These are phyloP conservation scores for Microdochium bolleyi DNA, from an alignment of 2,329 filamentous ascomycete genomes.

Conservation along the genomic window DNA sequence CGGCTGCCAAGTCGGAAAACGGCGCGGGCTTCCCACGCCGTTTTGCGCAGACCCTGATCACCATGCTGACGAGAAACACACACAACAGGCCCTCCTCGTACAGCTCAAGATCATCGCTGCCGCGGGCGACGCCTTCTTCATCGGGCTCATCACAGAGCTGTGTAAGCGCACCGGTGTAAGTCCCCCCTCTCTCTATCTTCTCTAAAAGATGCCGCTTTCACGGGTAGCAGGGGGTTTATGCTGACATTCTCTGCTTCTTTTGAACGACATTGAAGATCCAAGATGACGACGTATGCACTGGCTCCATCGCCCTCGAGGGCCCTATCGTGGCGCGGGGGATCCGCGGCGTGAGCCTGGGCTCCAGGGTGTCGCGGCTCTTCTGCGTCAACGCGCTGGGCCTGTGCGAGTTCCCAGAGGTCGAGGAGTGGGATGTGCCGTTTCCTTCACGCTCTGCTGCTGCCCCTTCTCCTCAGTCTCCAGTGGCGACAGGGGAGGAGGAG, in stretches of 20 bases:
- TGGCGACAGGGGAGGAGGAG: neutral
- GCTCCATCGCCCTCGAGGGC: conserved; percentile 41
- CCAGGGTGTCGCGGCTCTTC: conserved; percentile 40
- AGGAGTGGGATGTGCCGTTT: conserved; percentile 32
- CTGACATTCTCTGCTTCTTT: too few species aligned
- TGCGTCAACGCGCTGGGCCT: conserved; percentile 46
- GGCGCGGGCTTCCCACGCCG: too few species aligned
- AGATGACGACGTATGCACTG: conserved; percentile 47
- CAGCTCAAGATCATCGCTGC: conserved; percentile 14
- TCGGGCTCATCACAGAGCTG: conserved; percentile 10
- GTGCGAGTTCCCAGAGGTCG: conserved; percentile 38
- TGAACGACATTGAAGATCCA: too few species aligned
- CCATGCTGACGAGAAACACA: too few species aligned
- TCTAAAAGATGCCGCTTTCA: too few species aligned
- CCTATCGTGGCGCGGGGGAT: conserved; percentile 43
- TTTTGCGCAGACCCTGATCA: too few species aligned
- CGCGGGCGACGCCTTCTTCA: conserved; percentile 15
- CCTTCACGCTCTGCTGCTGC: conserved; percentile 25
- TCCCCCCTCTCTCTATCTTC: too few species aligned
- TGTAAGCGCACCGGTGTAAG: conserved; percentile 14
- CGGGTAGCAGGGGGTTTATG: too few species aligned
- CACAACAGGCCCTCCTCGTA: conserved; percentile 9
- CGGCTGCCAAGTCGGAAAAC: too few species aligned
- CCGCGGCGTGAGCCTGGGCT: conserved; percentile 36
- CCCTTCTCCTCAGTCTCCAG: too few species aligned